Conservation (phyloP, 2,329 filamentous ascomycete species). For the Pyricularia sp. region DNA sequence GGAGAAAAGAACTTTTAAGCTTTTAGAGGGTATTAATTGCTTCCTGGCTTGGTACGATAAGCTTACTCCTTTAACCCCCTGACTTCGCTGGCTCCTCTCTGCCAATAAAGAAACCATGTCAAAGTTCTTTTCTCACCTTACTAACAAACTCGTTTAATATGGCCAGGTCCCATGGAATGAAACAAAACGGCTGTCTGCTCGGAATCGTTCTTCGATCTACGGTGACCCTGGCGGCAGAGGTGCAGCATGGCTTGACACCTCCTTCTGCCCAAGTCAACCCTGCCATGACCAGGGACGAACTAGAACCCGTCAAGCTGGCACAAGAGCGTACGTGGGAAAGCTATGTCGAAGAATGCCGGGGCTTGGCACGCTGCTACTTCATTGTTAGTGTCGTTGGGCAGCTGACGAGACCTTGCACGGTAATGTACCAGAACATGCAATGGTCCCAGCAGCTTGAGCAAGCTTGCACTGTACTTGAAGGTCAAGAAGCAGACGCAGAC, state of each 20-base stretch:
- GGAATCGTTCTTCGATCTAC: not conserved
- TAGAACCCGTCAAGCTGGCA: not conserved
- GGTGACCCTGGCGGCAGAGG: not conserved
- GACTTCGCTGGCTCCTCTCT: not conserved
- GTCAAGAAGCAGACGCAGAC: not conserved
- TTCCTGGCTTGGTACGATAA: not conserved
- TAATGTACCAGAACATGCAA: slow-evolving; percentile 27
- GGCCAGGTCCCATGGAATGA: not conserved
- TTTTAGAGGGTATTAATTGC: not conserved
- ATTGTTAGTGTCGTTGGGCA: slow-evolving; percentile 18
- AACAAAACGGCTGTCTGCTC: not conserved
- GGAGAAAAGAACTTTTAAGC: not conserved
- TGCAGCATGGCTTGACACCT: not conserved
- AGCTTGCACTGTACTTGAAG: slow-evolving; percentile 8
- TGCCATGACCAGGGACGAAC: not conserved
- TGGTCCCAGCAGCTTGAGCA: slow-evolving; percentile 19
- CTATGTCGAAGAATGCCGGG: slow-evolving; percentile 23
- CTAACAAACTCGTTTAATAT: not conserved
- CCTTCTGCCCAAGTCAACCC: not conserved
- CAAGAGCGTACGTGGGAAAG: not conserved
- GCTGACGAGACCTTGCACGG: slow-evolving; percentile 3
- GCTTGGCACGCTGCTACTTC: slow-evolving; percentile 28
- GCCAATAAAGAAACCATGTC: not conserved
- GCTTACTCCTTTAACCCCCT: not conserved
- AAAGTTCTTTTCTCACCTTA: not conserved